Evolutionary conservation across 1,284 basidiomycete genomes (phyloP).

Genomic region (Ustilago shanxiensis): DNA sequence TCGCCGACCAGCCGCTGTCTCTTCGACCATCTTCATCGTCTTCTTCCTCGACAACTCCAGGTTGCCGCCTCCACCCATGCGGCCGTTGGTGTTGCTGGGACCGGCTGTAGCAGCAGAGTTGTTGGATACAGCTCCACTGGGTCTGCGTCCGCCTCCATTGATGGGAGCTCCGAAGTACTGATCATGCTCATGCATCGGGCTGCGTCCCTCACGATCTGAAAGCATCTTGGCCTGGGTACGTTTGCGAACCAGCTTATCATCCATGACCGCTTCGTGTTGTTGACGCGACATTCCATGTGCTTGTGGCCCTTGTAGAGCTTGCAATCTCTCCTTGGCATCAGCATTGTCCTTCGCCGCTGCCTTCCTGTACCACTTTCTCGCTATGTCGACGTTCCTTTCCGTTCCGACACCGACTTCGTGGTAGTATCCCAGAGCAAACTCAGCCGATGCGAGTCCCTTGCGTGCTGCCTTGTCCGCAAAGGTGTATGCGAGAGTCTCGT

Average conservation of each 20-base stretch:
- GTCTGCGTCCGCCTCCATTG: conserved; percentile 7
- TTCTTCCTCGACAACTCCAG: conserved; percentile 50
- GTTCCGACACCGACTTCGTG: conserved; percentile 76
- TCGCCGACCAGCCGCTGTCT: conserved; percentile 40
- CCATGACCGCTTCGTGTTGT: conserved; percentile 84
- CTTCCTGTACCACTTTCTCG: conserved; percentile 77
- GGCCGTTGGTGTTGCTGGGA: conserved; percentile 4
- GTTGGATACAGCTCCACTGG: conserved; percentile 18
- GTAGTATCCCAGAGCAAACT: conserved; percentile 96
- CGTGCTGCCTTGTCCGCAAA: conserved; percentile 92
- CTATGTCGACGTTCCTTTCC: conserved; percentile 75
- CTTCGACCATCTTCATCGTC: conserved; percentile 63
- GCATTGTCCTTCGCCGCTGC: conserved; percentile 83
- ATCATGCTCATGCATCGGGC: conserved; percentile 42
- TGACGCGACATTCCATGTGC: conserved; percentile 75
- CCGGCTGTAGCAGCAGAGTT: conserved; percentile 8
- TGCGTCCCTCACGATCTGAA: conserved; percentile 50
- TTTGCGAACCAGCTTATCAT: conserved; percentile 82
- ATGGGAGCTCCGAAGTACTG: conserved; percentile 18
- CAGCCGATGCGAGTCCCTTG: conserved; percentile 82
- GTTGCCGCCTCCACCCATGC: conserved; percentile 9
- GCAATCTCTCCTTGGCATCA: conserved; percentile 83
- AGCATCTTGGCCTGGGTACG: conserved; percentile 78
- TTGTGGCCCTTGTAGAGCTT: conserved; percentile 75
- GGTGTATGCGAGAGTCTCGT: conserved; percentile 85